Evolutionary conservation across 495 filamentous ascomycete genomes (phyloP).

Genomic region (Penicillium silybi): DNA sequence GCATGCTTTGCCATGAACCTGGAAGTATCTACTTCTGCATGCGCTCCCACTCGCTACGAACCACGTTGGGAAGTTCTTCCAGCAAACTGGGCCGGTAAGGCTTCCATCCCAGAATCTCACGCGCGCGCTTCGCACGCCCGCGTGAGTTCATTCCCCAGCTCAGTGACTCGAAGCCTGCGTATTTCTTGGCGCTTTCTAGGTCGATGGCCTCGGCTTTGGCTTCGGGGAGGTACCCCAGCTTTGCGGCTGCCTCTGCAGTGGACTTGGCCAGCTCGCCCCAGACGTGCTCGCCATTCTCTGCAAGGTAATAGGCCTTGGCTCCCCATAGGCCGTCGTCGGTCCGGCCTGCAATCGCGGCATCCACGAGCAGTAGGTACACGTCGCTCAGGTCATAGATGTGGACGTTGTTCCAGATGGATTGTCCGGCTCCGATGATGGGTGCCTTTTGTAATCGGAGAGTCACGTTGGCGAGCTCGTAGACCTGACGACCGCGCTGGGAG

Average conservation of each 20-base stretch:
- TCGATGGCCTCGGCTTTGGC: slow-evolving; percentile 37
- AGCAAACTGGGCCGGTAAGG: slow-evolving; percentile 46
- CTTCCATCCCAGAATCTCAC: slow-evolving; percentile 58
- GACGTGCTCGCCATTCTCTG: slow-evolving; percentile 61
- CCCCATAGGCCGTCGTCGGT: slow-evolving; percentile 61
- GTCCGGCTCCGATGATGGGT: slow-evolving; percentile 56
- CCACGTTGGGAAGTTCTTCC: slow-evolving; percentile 46
- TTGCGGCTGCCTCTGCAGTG: slow-evolving; percentile 54
- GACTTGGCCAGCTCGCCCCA: slow-evolving; percentile 60
- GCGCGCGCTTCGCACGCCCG: slow-evolving; percentile 51
- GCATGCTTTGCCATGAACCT: background rate
- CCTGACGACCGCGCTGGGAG: slow-evolving; percentile 59
- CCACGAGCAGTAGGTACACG: slow-evolving; percentile 59
- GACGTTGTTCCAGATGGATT: slow-evolving; percentile 63
- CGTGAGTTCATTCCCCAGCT: slow-evolving; percentile 58
- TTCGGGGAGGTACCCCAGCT: slow-evolving; percentile 56
- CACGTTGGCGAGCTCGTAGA: slow-evolving; percentile 48
- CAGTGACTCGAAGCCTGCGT: slow-evolving; percentile 33
- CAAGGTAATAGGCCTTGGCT: slow-evolving; percentile 64
- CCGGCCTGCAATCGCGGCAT: slow-evolving; percentile 52
- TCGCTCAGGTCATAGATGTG: slow-evolving; percentile 63
- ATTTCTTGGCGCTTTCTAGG: slow-evolving; percentile 25
- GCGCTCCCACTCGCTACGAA: slow-evolving; percentile 27
- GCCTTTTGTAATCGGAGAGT: slow-evolving; percentile 57
- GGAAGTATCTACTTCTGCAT: slow-evolving; percentile 7